Evolutionary conservation across 345 rosid genomes (phyloP).

Genomic region (Lepidium africanum): DNA sequence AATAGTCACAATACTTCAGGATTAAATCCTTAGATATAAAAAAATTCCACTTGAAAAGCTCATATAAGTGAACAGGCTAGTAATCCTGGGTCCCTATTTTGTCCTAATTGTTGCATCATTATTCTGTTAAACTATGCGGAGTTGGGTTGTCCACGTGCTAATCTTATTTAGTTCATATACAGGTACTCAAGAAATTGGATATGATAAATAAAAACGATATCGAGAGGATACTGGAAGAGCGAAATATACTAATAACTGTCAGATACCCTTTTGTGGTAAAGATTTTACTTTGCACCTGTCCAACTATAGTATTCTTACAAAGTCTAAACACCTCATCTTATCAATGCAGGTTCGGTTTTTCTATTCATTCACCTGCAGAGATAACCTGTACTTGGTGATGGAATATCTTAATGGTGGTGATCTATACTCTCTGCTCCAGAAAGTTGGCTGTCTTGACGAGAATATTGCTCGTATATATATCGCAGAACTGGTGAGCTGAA

Average conservation of each 20-base stretch:
- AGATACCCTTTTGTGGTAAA: constrained; percentile 85
- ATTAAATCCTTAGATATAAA: neutral
- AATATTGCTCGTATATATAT: constrained; percentile 69
- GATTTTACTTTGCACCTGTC: neutral
- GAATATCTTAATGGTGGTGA: constrained; percentile 91
- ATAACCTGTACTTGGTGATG: constrained; percentile 87
- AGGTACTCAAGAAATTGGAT: constrained; percentile 77
- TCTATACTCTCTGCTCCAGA: constrained; percentile 65
- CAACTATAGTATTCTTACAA: neutral
- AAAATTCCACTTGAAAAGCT: neutral
- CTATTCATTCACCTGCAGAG: constrained; percentile 81
- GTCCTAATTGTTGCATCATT: neutral
- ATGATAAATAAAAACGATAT: constrained; percentile 76
- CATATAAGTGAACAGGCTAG: neutral
- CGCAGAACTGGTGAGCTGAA: constrained; percentile 66
- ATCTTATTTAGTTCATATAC: constrained; percentile 19
- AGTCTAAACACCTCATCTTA: constrained; percentile 19
- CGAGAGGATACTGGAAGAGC: constrained; percentile 71
- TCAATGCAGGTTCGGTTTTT: constrained; percentile 69
- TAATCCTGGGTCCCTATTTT: neutral
- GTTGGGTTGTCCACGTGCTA: constrained; percentile 7
- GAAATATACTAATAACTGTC: constrained; percentile 75
- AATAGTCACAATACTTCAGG: neutral
- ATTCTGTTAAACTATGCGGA: neutral
- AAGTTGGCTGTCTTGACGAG: constrained; percentile 78